Conservation (phyloP, 805 yeast genomes). For the Komagataella populi region DNA sequence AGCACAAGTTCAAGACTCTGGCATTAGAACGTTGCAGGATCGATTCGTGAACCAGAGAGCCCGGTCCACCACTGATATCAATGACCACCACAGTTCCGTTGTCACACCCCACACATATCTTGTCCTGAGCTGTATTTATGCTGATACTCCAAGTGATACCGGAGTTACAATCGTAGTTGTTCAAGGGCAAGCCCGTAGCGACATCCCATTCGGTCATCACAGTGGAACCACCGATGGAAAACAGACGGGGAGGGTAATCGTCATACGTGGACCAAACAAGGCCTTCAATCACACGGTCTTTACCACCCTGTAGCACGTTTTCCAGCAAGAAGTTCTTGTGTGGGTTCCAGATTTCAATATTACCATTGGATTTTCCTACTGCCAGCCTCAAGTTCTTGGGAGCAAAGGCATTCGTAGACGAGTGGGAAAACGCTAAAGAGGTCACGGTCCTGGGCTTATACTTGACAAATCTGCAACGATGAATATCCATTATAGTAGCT, state of each 20-base stretch:
- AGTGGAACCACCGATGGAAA: conserved; percentile 91
- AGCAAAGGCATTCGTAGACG: conserved; percentile 28
- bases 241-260: conserved; percentile 47
- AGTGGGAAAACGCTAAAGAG: conserved; percentile 63
- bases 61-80: conserved; percentile 80
- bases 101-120: conserved; percentile 86
- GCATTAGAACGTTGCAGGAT: conserved; percentile 76
- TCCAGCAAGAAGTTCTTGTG: conserved; percentile 74
- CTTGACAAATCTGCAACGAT: conserved; percentile 87
- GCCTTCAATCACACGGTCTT: conserved; percentile 80
- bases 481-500: conserved; percentile 47
- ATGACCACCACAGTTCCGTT: conserved; percentile 82
- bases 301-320: conserved; percentile 57
- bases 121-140: conserved; percentile 43
- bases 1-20: conserved; percentile 65
- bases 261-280: conserved; percentile 57
- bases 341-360: conserved; percentile 93
- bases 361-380: conserved; percentile 88
- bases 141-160: conserved; percentile 90
- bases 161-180: conserved; percentile 78
- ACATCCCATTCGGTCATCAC: conserved; percentile 88
- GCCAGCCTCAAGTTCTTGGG: conserved; percentile 63
- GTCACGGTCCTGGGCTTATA: conserved; percentile 78
- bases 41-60: conserved; percentile 60
- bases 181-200: conserved; percentile 52